Base-by-base conservation (phyloP, 139 green algal species). In the Desmodesmus armatus region DNA sequence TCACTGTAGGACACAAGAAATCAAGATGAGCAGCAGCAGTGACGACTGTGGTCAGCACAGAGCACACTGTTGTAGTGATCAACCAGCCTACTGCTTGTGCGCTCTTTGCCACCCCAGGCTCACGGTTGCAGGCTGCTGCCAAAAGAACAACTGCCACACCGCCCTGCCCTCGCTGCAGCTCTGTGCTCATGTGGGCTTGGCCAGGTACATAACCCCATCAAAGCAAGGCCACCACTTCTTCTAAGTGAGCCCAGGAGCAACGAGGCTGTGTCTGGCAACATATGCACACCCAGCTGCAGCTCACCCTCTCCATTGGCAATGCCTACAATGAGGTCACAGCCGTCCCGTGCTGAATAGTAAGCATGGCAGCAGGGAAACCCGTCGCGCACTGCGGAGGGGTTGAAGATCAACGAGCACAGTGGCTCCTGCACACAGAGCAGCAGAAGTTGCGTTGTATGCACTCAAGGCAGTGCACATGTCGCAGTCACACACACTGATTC, bases 261-360 rank as follows among this genome's bases (percentile, higher is more conserved):
- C n/a, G 47, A 55, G 7, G 47, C 47, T 13, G 47, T 21, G 9
- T 55, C 13, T 55, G 47, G 47, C 13, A 55, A 13, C 47, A 55
- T 55, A 7, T 21, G 47, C 47, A 21, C 47, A 55, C 13, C 9
- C 47, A 7, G 47, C 13, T 55, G 47, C 47, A 21, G 47, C 84
- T 11, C 71, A 96, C 94, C 91, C 80, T 93, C 83, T 9, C 94
- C 94, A 33, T 92, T 94, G 13, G 79, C 85, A 5, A 96, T 73
- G 9, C 94, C 94, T 1, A 97, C 89, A 0, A 96, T 78, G 25
- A 96, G 49, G 71, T 97, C 94, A 2, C 88, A 70, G 3, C 89
- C 90, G 39, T 97, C 94, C 37, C 76, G 69, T 5, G 90, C 69
- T 4, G 83, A 21, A 7, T 63, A 40, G 40, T 90, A 93, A 0